Evolutionary conservation across 345 rosid species (phyloP), one percentile per base, ranked within the genome.

Genomic region (Physaria fendleri): DNA sequence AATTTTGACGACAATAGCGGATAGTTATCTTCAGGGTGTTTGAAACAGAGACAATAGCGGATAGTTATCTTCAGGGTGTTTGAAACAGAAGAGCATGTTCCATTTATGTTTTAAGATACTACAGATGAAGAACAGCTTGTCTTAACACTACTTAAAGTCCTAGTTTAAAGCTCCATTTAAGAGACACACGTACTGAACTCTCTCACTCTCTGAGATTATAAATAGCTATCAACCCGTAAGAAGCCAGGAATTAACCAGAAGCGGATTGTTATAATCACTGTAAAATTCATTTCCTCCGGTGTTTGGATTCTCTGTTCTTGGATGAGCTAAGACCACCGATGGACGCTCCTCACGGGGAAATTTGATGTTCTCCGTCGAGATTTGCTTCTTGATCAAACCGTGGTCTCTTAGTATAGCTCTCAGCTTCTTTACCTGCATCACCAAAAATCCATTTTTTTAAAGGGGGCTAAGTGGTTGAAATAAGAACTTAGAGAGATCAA

Each of bases 371-470:
- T 22, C 39, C 0, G 35, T 6, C 1, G 51, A 29, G 8, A 57
- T 39, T 33, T 49, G 40, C 59, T 50, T 59, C 54, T 59, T 68
- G 41, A 21, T 42, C 34, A 59, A 27, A 25, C 60, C 38, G 3
- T 68, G 72, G 17, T 68, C 66, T 41, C 60, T 68, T 33, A 59
- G 17, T 42, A 68, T 25, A 41, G 72, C 60, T 51, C 66, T 59
- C 38, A 68, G 47, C 54, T 59, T 59, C 54, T 68, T 68, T 22
- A 66, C 71, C 71, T 67, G 41, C 39, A 59, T 17, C 9, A 23
- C 18, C 30, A 41, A n/a, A n/a, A n/a, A 23, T 5, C 15, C 4
- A 28, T 20, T 3, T 7, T 10, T 30, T 15, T 49, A 0, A 32
- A 5, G 35, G 12, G 24, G 40, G 22, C 22, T 10, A 5, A 20